phyloP scores from a whole-genome alignment of 306 rosid genomes.

The Quercus mongolica region DNA sequence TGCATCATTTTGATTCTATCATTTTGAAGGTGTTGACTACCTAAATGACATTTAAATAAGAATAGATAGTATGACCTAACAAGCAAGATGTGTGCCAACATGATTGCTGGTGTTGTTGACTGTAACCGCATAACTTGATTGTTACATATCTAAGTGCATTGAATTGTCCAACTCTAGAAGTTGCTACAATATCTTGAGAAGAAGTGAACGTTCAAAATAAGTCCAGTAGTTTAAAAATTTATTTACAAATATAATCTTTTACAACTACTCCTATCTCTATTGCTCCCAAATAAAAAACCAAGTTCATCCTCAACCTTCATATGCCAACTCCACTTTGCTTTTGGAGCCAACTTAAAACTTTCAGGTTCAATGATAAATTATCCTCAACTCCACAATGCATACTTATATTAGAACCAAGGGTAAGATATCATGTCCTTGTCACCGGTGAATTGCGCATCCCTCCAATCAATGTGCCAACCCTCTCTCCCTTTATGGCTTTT shows the following conservation, averaged over 20 bases:
- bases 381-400: not conserved
- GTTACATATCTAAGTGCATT: not conserved
- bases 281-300: not conserved
- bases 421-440: slow-evolving; percentile 42
- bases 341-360: not conserved
- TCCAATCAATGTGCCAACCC: slow-evolving; percentile 89
- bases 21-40: not conserved
- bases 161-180: not conserved
- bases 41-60: too few relatives aligned
- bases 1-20: not conserved
- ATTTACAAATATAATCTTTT: not conserved
- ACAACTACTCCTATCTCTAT: not conserved
- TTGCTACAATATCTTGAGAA: not conserved
- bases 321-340: not conserved
- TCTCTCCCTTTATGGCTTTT: slow-evolving; percentile 80
- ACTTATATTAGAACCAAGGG: not conserved
- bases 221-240: not conserved
- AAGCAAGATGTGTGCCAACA: not conserved
- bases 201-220: not conserved
- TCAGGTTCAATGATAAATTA: slow-evolving; percentile 3
- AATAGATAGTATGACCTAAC: too few relatives aligned
- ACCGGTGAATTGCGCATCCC: slow-evolving; percentile 46
- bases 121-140: not conserved
- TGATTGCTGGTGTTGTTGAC: not conserved
- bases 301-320: not conserved